Conservation (phyloP, 2,329 filamentous ascomycete species). For the Stylonectria norvegica region DNA sequence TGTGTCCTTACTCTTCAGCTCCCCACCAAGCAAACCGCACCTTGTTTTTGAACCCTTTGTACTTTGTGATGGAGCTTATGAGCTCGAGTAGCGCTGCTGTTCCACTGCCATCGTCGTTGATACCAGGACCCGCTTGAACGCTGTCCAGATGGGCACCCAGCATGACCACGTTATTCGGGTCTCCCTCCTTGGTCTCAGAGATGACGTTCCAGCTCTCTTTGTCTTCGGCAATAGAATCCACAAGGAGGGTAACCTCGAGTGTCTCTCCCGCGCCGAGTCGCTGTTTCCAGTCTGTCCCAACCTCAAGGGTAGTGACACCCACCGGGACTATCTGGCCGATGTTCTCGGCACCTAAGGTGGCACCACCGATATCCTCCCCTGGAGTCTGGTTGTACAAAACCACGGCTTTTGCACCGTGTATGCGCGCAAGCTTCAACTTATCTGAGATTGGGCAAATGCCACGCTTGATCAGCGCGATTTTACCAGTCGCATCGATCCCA, state of each 20-base stretch:
- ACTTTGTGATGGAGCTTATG: constrained; percentile 35
- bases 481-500: constrained; percentile 41
- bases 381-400: constrained; percentile 61
- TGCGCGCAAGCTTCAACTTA: constrained; percentile 43
- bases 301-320: constrained; percentile 34
- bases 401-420: constrained; percentile 41
- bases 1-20: constrained; percentile 36
- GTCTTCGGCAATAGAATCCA: constrained; percentile 37
- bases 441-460: constrained; percentile 41
- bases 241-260: constrained; percentile 33
- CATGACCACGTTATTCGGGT: constrained; percentile 41
- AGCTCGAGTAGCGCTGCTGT: constrained; percentile 39
- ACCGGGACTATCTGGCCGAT: constrained; percentile 34
- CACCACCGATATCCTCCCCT: constrained; percentile 42
- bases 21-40: constrained; percentile 44
- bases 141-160: constrained; percentile 41
- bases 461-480: constrained; percentile 45
- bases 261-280: constrained; percentile 33
- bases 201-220: constrained; percentile 41
- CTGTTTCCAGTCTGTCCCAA: constrained; percentile 35
- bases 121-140: constrained; percentile 38
- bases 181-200: constrained; percentile 41
- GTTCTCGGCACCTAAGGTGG: constrained; percentile 50
- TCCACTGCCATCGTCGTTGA: constrained; percentile 42
- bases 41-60: constrained; percentile 40